phyloP scores from a whole-genome alignment of 108 stramenopile genomes.

The Schizochytrium sp. region DNA sequence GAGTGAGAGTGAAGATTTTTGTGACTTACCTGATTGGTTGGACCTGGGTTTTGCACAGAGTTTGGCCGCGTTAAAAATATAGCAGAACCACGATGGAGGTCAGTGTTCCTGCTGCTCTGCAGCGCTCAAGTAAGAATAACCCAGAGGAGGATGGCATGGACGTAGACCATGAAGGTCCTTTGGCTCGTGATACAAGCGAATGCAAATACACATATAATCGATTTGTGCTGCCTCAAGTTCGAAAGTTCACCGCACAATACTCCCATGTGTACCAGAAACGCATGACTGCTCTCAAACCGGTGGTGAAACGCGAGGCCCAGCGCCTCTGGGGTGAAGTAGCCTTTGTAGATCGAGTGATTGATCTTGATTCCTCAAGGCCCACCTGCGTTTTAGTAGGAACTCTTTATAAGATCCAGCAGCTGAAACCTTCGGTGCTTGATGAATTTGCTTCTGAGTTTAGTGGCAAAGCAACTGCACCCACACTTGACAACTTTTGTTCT shows the following conservation, averaged over 20 bases:
- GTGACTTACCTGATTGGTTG: no score
- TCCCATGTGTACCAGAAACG: constrained; percentile 60
- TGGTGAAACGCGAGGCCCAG: neutral
- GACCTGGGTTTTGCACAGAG: no score
- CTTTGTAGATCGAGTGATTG: constrained; percentile 39
- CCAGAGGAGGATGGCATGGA: neutral
- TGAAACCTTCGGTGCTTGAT: constrained; percentile 70
- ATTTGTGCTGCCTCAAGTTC: constrained; percentile 13
- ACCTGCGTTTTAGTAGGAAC: constrained; percentile 64
- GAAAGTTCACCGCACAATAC: constrained; percentile 39
- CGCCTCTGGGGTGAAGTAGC: neutral
- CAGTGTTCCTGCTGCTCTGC: constrained; percentile 8
- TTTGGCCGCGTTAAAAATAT: no score
- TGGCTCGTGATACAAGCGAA: neutral
- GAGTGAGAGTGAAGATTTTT: no score
- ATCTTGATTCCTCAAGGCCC: neutral
- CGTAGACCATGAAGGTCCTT: neutral
- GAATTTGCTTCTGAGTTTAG: constrained; percentile 69
- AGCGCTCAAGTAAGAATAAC: constrained; percentile 2
- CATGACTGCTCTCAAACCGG: constrained; percentile 19
- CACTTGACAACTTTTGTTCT: constrained; percentile 64
- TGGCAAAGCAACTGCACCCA: neutral
- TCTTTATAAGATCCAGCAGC: constrained; percentile 66
- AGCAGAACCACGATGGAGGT: neutral
- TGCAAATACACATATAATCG: neutral